These are phyloP conservation scores for Santalum album DNA, from an alignment of 164 flowering plant genomes.

Conservation along the genomic window DNA sequence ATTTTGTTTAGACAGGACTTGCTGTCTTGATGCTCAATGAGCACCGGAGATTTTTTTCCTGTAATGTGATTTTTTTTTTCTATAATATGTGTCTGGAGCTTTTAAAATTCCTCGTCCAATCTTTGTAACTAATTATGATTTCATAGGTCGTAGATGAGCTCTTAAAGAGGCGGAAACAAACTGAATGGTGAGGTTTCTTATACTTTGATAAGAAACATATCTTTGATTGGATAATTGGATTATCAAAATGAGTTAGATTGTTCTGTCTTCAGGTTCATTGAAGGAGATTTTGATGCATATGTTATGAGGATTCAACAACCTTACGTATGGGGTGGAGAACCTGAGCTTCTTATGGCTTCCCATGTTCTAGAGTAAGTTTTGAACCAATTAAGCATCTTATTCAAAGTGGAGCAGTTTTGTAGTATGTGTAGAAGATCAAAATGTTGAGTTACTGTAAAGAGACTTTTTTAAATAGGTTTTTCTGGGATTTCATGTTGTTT, in stretches of 20 bases:
- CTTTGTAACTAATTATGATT: not conserved
- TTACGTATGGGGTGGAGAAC: conserved; percentile 81
- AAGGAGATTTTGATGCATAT: conserved; percentile 72
- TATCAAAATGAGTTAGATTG: not conserved
- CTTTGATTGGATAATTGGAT: not conserved
- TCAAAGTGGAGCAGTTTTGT: not conserved
- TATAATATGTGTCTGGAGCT: too few relatives aligned
- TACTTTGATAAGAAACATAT: not conserved
- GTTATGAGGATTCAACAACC: conserved; percentile 58
- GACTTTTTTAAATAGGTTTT: too few relatives aligned
- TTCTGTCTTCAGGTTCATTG: conserved; percentile 50
- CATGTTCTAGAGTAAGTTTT: conserved; percentile 65
- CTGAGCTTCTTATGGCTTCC: conserved; percentile 77
- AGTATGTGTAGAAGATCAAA: too few relatives aligned
- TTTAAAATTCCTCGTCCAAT: not conserved
- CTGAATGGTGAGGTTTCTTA: conserved; percentile 42
- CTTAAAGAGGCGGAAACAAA: conserved; percentile 74
- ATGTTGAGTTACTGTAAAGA: too few relatives aligned
- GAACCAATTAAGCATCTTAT: not conserved
- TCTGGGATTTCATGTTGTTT: too few relatives aligned
- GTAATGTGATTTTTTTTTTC: too few relatives aligned
- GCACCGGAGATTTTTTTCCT: too few relatives aligned
- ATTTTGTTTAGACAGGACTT: too few relatives aligned
- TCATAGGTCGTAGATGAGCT: conserved; percentile 73
- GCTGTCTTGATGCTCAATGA: too few relatives aligned